Conservation (phyloP, 1,284 basidiomycete species). For the Ustilago loliicola region DNA sequence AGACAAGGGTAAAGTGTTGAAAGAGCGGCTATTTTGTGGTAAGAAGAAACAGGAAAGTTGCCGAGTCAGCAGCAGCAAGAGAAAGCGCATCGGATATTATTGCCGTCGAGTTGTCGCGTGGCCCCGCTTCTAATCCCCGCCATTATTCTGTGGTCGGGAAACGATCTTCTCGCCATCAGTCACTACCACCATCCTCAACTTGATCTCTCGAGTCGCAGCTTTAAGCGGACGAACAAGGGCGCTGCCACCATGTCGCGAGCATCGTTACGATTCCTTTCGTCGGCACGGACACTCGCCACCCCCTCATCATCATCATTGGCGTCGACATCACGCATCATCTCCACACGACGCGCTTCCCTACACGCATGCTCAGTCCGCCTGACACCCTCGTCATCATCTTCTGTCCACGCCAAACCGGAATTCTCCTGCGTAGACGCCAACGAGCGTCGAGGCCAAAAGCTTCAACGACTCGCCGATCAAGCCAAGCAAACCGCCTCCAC, state of each 20-base stretch:
- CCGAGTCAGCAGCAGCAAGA: conserved; percentile 18
- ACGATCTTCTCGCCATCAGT: background rate
- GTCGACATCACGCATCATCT: background rate
- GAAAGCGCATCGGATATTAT: too few relatives aligned
- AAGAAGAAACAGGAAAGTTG: conserved; percentile 5
- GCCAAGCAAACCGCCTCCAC: conserved; percentile 7
- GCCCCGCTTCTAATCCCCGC: background rate
- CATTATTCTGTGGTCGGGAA: background rate
- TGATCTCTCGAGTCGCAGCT: background rate
- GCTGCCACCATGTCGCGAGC: conserved; percentile 26
- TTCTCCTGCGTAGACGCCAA: conserved; percentile 68
- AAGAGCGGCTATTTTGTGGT: background rate
- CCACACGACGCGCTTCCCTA: background rate
- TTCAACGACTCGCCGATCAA: conserved; percentile 37
- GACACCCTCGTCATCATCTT: conserved; percentile 9
- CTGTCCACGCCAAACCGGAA: conserved; percentile 25
- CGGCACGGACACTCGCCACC: conserved; percentile 11
- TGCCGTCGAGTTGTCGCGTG: background rate
- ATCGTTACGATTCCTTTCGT: conserved; percentile 22
- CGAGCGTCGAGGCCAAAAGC: conserved; percentile 57
- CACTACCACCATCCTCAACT: background rate
- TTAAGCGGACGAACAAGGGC: too few relatives aligned
- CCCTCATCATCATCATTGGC: background rate
- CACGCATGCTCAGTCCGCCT: conserved; percentile 8
- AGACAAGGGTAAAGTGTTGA: background rate